Base-by-base conservation (phyloP, 164 flowering plant genomes). In the Saururus chinensis region DNA sequence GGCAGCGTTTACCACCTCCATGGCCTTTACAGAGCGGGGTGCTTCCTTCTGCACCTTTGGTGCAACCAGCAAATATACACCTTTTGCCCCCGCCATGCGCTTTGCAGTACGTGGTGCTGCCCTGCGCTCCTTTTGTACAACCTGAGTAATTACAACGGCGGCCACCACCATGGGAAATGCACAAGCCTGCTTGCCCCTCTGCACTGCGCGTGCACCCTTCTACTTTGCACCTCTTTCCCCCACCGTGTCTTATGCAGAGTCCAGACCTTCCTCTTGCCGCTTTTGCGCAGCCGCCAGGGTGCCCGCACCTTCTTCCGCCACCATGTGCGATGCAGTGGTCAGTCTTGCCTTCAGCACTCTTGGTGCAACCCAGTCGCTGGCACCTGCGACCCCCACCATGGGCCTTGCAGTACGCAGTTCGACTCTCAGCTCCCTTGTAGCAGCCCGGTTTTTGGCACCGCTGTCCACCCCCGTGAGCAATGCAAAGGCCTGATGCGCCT, bases 391-490 rank as follows among this genome's bases (percentile, higher is more conserved):
- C 98, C 57, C 98, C 98, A 14, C 96, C 98, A 64, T 89, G 96
- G 41, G 95, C 87, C 74, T 92, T 92, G 71, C 98, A 92, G 69
- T 78, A 89, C 26, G 90, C 90, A 24, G 96, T 92, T 37, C 91
- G 81, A 70, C 96, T 88, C 81, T 92, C 98, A 22, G 98, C 92
- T 37, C 98, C 98, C 64, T 86, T 92, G 58, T 70, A 79, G 75
- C 98, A 92, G 0, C 96, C 96, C 7, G 79, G 82, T 66, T 81
- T 89, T 67, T 89, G 96, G 66, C 98, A 92, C 73, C 98, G 78
- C 69, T 85, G 96, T 40, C 98, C 98, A 23, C 96, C 98, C 19
- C 98, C 98, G 77, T 92, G 98, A n/a, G 91, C 91, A 57, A 92
- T 89, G 68, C 96, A 89, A 35, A 89, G 83, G 21, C 95, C 96